Percentiles rank a stretch among this genome's conserved stretches.
These are phyloP conservation scores for Pezicula rhizophila DNA, from an alignment of 2,329 filamentous ascomycete genomes.

Conservation along the genomic window DNA sequence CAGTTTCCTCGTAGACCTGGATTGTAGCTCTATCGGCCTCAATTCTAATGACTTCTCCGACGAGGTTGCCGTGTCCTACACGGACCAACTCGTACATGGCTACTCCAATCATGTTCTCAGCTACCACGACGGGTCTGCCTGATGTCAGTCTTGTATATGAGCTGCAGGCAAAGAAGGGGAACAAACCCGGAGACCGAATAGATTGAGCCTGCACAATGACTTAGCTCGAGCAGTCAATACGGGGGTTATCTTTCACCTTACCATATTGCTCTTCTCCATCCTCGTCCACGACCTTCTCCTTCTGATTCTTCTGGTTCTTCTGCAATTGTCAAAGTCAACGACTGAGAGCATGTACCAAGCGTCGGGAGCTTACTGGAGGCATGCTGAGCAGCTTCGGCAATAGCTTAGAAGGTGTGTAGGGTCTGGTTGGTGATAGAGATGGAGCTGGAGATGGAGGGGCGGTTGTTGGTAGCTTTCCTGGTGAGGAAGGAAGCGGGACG, in stretches of 20 bases:
- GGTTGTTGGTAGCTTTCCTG: conserved; percentile 36
- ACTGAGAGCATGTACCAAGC: conserved; percentile 20
- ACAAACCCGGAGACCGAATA: conserved; percentile 63
- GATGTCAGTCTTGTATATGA: conserved; percentile 14
- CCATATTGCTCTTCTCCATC: conserved; percentile 51
- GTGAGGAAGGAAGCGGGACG: conserved; percentile 27
- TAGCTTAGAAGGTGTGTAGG: conserved; percentile 24
- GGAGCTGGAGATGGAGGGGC: conserved; percentile 25
- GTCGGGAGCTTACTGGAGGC: conserved; percentile 23
- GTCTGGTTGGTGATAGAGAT: conserved; percentile 5
- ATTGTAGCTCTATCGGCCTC: conserved; percentile 93
- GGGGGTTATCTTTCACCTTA: conserved; percentile 24
- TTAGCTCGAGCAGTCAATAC: conserved; percentile 12
- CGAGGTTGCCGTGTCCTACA: conserved; percentile 86
- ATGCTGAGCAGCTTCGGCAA: conserved; percentile 27
- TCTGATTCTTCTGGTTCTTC: conserved; percentile 29
- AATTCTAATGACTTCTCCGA: conserved; percentile 98
- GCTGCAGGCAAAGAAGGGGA: conserved; percentile 2
- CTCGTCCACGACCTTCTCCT: conserved; percentile 31
- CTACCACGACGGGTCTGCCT: conserved; percentile 80
- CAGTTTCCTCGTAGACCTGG: conserved; percentile 98
- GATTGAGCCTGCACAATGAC: conserved; percentile 44
- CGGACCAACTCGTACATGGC: conserved; percentile 99
- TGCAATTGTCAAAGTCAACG: conserved; percentile 28
- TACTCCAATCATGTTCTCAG: conserved; percentile 97